Evolutionary conservation across 208 protist species (phyloP), one percentile per base, ranked within the genome.

Genomic region (Crithidia fasciculata): DNA sequence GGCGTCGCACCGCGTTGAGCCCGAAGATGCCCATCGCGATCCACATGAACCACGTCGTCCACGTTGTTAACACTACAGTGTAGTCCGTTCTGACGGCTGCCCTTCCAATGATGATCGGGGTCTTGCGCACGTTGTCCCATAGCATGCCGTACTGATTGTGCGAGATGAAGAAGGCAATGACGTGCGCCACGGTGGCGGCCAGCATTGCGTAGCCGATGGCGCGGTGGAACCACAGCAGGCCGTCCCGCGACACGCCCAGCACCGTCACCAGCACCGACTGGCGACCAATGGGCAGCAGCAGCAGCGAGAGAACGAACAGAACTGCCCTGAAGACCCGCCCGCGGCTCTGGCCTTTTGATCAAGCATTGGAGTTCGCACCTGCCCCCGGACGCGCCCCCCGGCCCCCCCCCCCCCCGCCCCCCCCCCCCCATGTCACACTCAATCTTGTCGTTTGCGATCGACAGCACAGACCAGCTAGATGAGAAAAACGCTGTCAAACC

Each of bases 151-250:
- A 18, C 72, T 82, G 50, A 55, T 61, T 77, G n/a, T n/a, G 78
- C 36, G 73, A 77, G 10, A 78, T 37, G 39, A 61, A 64, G 60
- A 76, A 78, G 0, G 81, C 67, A 2, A 77, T 71, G 59, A 84
- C 43, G 76, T 84, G 76, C 9, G 60, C 58, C 52, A 81, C n/a
- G 47, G 72, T 72, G 45, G 74, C 64, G 37, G 69, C 44, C 18
- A 82, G 58, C 74, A 84, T 81, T 13, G 45, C 59, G 69, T 78
- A 85, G 44, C 72, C 87, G 40, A 87, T 63, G 10, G 84, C 67
- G 41, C 78, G 83, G 56, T 92, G 87, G 19, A 84, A 74, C 83
- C 82, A 89, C 61, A 92, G 60, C 36, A 82, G 73, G 16, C 76
- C 74, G 56, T 92, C 87, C 56, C 84, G 84, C 53, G 84, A 87